Evolutionary conservation across 208 protist species (phyloP).

Genomic region (Acanthamoeba culbertsoni): DNA sequence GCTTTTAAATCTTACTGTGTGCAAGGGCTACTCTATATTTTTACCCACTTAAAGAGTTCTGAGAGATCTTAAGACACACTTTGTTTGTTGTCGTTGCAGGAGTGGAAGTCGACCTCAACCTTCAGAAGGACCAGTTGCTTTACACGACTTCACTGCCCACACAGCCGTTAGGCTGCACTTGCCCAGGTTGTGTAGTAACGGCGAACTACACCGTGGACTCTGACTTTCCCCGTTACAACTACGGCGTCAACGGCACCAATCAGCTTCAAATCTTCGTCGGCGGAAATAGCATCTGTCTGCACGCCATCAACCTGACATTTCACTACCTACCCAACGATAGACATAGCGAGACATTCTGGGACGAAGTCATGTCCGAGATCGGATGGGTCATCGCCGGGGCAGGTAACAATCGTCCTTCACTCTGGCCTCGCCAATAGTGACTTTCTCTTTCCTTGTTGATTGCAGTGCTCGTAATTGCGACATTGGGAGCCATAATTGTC

Average conservation of each 20-base stretch:
- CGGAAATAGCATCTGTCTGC: conserved; percentile 11
- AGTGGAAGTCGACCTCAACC: background rate
- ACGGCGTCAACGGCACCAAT: conserved; percentile 19
- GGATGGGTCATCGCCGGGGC: conserved; percentile 4
- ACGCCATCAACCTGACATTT: conserved; percentile 4
- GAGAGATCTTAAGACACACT: background rate
- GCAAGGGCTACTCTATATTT: too few relatives aligned
- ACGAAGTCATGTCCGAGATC: background rate
- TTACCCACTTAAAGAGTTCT: too few relatives aligned
- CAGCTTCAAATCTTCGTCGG: background rate
- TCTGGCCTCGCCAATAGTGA: background rate
- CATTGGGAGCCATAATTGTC: background rate
- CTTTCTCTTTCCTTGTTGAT: background rate
- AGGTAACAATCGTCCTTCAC: background rate
- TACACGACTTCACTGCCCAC: background rate
- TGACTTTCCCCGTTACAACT: background rate
- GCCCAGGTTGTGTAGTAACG: background rate
- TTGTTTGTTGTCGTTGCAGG: background rate
- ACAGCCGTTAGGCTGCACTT: background rate
- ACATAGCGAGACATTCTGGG: background rate
- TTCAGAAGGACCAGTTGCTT: conserved; percentile 17
- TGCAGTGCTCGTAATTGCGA: background rate
- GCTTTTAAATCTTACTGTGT: too few relatives aligned
- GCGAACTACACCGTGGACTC: conserved; percentile 1
- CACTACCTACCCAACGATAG: background rate